A percentile compares a stretch with the other conserved stretches of the same genome.
Conservation (phyloP, 1,284 basidiomycete species). For the Athelia sp. region DNA sequence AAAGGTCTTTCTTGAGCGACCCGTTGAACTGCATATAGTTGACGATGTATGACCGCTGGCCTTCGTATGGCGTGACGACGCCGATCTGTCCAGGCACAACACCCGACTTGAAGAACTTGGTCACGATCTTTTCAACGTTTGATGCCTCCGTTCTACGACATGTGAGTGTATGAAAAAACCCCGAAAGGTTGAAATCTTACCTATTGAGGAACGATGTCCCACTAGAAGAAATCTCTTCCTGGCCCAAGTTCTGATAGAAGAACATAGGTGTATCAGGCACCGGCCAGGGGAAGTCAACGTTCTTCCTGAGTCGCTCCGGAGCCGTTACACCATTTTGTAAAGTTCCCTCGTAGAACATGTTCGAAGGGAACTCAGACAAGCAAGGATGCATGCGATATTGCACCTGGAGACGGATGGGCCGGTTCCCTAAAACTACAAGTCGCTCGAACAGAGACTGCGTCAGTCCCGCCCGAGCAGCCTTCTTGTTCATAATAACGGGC, state of each 20-base stretch:
- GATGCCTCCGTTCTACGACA: slow-evolving; percentile 86
- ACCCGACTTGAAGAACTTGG: slow-evolving; percentile 99
- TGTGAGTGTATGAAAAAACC: slow-evolving; percentile 9
- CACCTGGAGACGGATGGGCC: slow-evolving; percentile 96
- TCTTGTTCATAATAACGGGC: slow-evolving; percentile 99
- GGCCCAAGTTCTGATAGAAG: slow-evolving; percentile 98
- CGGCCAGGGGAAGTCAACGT: slow-evolving; percentile 99
- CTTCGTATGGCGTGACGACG: slow-evolving; percentile 98
- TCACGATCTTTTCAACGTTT: slow-evolving; percentile 99
- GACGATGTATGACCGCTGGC: slow-evolving; percentile 97
- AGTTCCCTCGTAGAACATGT: slow-evolving; percentile 99
- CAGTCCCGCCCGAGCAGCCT: slow-evolving; percentile 94
- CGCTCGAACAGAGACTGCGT: slow-evolving; percentile 98
- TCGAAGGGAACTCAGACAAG: slow-evolving; percentile 97
- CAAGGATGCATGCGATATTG: slow-evolving; percentile 99
- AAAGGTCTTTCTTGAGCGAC: slow-evolving; percentile 95
- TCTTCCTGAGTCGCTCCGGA: slow-evolving; percentile 93
- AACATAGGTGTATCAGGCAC: slow-evolving; percentile 98
- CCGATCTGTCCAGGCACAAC: slow-evolving; percentile 95
- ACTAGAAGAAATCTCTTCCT: slow-evolving; percentile 98
- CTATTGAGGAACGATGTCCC: slow-evolving; percentile 98
- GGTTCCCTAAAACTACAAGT: slow-evolving; percentile 90
- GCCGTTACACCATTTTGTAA: slow-evolving; percentile 99
- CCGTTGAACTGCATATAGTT: slow-evolving; percentile 99
- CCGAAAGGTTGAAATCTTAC: slow-evolving; percentile 29